phyloP scores from a whole-genome alignment of 148 eudicot genomes.

The Diospyros kaki region DNA sequence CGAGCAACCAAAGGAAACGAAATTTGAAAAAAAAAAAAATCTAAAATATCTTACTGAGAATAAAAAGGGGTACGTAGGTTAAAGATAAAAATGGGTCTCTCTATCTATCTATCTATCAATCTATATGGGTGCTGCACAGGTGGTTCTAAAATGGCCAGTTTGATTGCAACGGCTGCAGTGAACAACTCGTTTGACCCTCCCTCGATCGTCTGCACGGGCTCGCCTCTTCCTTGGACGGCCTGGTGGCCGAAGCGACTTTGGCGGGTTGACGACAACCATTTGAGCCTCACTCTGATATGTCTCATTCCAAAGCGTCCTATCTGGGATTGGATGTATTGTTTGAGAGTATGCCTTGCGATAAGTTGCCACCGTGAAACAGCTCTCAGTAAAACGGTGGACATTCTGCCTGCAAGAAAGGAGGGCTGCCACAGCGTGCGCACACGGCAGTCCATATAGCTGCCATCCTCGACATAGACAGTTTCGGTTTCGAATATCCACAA shows the following conservation, averaged over 20 bases:
- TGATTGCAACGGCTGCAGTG: conserved; percentile 81
- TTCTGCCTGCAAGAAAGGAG: conserved; percentile 71
- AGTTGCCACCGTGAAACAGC: conserved; percentile 57
- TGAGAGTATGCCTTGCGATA: conserved; percentile 68
- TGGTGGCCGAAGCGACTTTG: conserved; percentile 50
- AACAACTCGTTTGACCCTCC: conserved; percentile 55
- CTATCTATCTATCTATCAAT: not conserved
- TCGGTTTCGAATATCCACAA: conserved; percentile 63
- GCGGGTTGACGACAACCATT: conserved; percentile 52
- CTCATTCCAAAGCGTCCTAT: conserved; percentile 48
- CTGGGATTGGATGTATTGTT: conserved; percentile 69
- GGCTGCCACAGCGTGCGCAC: conserved; percentile 76
- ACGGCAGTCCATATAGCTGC: conserved; percentile 68
- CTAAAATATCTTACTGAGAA: not conserved
- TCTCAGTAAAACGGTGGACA: conserved; percentile 63
- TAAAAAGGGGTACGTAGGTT: not conserved
- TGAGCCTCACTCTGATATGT: conserved; percentile 4
- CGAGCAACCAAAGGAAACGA: not conserved
- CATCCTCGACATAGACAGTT: conserved; percentile 60
- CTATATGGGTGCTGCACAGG: conserved; percentile 67
- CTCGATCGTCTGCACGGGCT: conserved; percentile 32
- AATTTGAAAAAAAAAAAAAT: too few species aligned
- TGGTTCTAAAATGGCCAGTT: conserved; percentile 76
- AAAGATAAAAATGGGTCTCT: too few species aligned
- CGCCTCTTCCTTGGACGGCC: conserved; percentile 54